phyloP scores from a whole-genome alignment of 1,139 yeast genomes.

The Tardiomyces blankii region DNA sequence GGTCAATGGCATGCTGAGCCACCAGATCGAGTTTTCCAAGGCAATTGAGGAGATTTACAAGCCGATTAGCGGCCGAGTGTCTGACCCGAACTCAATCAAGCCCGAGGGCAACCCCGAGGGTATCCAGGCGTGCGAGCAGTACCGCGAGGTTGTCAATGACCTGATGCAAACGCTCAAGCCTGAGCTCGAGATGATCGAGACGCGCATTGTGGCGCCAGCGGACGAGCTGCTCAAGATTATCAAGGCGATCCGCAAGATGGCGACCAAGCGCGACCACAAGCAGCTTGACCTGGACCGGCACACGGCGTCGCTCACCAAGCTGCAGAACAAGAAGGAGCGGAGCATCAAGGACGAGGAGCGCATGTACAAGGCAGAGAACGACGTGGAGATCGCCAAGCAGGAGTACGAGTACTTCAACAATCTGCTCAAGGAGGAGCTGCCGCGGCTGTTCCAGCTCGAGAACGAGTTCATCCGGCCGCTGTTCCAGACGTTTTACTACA shows the following conservation, averaged over 20 bases:
- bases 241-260: slow-evolving; percentile 78
- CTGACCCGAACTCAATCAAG: slow-evolving; percentile 75
- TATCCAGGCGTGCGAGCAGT: slow-evolving; percentile 86
- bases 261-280: slow-evolving; percentile 90
- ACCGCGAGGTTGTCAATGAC: slow-evolving; percentile 77
- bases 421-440: slow-evolving; percentile 82
- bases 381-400: slow-evolving; percentile 82
- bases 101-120: slow-evolving; percentile 97
- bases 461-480: slow-evolving; percentile 87
- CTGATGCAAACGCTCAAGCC: slow-evolving; percentile 81
- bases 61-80: slow-evolving; percentile 85
- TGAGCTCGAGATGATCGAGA: slow-evolving; percentile 84
- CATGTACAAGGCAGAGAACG: slow-evolving; percentile 81
- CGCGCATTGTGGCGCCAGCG: slow-evolving; percentile 83
- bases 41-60: slow-evolving; percentile 94
- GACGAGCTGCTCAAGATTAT: slow-evolving; percentile 80
- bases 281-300: slow-evolving; percentile 90
- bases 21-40: slow-evolving; percentile 85
- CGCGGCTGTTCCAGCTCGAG: slow-evolving; percentile 76
- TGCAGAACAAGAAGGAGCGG: slow-evolving; percentile 72
- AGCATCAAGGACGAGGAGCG: slow-evolving; percentile 84
- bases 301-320: slow-evolving; percentile 53
- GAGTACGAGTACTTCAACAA: slow-evolving; percentile 95
- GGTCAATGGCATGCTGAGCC: slow-evolving; percentile 85
- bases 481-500: slow-evolving; percentile 87